These are phyloP conservation scores for Zymoseptoria brevis DNA, from an alignment of 2,329 filamentous ascomycete species.

Conservation along the genomic window DNA sequence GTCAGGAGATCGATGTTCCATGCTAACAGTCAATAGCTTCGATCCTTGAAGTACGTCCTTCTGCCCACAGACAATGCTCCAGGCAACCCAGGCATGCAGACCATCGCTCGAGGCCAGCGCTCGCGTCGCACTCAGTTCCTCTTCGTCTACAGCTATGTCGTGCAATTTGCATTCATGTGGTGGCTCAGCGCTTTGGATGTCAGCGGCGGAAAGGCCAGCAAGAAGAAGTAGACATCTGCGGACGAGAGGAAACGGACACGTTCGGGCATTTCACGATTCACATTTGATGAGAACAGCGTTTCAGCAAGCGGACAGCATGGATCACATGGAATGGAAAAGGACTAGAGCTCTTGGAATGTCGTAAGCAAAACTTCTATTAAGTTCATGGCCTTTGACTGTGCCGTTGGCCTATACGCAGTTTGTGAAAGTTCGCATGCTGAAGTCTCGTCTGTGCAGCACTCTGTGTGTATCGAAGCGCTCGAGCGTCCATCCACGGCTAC, in stretches of 20 bases:
- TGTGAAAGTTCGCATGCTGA: neutral
- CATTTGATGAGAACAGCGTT: neutral
- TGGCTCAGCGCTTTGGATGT: slow-evolving; percentile 49
- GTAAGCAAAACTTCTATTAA: neutral
- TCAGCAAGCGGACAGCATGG: neutral
- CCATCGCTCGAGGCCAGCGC: slow-evolving; percentile 74
- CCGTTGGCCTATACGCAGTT: neutral
- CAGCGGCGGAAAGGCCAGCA: slow-evolving; percentile 7
- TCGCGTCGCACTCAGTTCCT: slow-evolving; percentile 86
- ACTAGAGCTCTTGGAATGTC: neutral
- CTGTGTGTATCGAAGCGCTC: neutral
- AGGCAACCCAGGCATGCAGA: slow-evolving; percentile 57
- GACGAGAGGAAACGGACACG: neutral
- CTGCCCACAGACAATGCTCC: slow-evolving; percentile 70
- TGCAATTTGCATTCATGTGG: slow-evolving; percentile 96
- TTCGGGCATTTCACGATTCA: neutral
- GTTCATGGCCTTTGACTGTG: neutral
- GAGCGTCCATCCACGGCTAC: too few species aligned
- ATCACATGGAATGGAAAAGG: neutral
- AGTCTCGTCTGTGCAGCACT: neutral
- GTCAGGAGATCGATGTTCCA: neutral
- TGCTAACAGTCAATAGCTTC: slow-evolving; percentile 53
- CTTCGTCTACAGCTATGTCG: slow-evolving; percentile 87
- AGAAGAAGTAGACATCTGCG: neutral
- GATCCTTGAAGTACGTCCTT: slow-evolving; percentile 90